A percentile compares a stretch with the other conserved stretches of the same genome.
These are phyloP conservation scores for Wickerhamiella domercqiae DNA, from an alignment of 805 yeast genomes.

Conservation along the genomic window DNA sequence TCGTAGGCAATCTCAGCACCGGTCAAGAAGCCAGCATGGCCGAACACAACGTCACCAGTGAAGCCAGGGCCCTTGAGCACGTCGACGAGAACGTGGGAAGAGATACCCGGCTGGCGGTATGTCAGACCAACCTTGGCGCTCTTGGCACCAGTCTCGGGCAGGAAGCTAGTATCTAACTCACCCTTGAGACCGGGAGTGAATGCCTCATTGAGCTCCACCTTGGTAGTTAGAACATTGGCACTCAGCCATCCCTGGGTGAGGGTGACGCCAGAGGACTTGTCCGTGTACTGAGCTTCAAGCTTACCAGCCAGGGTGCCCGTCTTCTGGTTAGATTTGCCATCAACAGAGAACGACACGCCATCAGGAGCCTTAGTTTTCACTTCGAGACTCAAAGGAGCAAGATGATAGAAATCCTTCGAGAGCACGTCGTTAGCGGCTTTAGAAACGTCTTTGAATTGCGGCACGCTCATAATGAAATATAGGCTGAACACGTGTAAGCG, in stretches of 20 bases:
- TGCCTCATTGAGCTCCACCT: constrained; percentile 80
- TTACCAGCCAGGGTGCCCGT: constrained; percentile 74
- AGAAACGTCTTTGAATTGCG: constrained; percentile 85
- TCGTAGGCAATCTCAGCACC: constrained; percentile 98
- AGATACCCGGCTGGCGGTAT: constrained; percentile 84
- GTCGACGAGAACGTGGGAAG: constrained; percentile 90
- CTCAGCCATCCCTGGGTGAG: constrained; percentile 98
- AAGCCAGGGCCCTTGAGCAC: constrained; percentile 90
- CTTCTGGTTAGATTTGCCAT: constrained; percentile 71
- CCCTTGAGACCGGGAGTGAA: constrained; percentile 91
- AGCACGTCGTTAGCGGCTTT: constrained; percentile 84
- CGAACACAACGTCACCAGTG: constrained; percentile 86
- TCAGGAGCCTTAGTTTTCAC: constrained; percentile 89
- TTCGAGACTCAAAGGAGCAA: constrained; percentile 72
- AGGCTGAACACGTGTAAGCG: no score
- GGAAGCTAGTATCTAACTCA: constrained; percentile 72
- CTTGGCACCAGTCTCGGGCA: constrained; percentile 67
- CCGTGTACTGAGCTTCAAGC: constrained; percentile 82
- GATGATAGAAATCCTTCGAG: constrained; percentile 85
- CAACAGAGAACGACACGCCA: constrained; percentile 87
- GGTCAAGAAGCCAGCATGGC: constrained; percentile 91
- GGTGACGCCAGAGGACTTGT: constrained; percentile 82
- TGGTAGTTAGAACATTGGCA: constrained; percentile 80
- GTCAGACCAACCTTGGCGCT: constrained; percentile 79
- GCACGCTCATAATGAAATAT: constrained; percentile 82